These are phyloP conservation scores for Chondrus crispus DNA, from an alignment of 23 red algal genomes.

Conservation along the genomic window DNA sequence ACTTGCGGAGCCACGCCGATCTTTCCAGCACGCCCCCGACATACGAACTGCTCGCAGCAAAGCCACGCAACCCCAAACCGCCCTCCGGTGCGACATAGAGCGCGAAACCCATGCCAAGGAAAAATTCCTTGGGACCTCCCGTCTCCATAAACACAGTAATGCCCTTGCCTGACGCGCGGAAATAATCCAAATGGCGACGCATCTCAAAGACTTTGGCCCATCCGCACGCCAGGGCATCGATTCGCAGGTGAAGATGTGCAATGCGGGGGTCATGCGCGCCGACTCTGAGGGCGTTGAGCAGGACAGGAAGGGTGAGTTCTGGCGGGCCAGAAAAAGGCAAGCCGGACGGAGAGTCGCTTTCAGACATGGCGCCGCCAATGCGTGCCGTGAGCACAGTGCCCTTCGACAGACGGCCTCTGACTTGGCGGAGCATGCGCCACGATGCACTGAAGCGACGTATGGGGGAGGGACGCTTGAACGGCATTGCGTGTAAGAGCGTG, in stretches of 20 bases:
- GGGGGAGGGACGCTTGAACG: constrained; percentile 20
- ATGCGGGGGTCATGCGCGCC: constrained; percentile 96
- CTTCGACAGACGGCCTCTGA: constrained; percentile 50
- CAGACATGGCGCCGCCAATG: constrained; percentile 46
- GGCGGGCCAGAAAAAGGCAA: constrained; percentile 31
- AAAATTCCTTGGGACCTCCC: constrained; percentile 84
- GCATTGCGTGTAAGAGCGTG: constrained; percentile 49
- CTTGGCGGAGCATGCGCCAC: constrained; percentile 30
- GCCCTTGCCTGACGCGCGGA: constrained; percentile 70
- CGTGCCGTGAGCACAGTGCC: constrained; percentile 40
- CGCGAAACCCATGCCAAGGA: constrained; percentile 69
- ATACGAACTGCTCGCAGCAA: constrained; percentile 75
- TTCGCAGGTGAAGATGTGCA: constrained; percentile 72
- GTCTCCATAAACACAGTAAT: constrained; percentile 71
- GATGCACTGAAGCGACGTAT: constrained; percentile 27
- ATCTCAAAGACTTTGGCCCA: constrained; percentile 90
- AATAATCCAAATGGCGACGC: constrained; percentile 93
- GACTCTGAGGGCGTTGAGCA: constrained; percentile 60
- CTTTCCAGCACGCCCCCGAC: constrained; percentile 94
- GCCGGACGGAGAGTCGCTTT: constrained; percentile 15
- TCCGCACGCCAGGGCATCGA: constrained; percentile 67
- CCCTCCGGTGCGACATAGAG: constrained; percentile 85
- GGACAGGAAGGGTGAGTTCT: constrained; percentile 46
- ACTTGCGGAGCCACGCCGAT: constrained; percentile 93
- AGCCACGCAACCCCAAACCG: constrained; percentile 64